Percentiles rank a stretch among this genome's conserved stretches.
Conservation (phyloP, 164 flowering plant genomes). For the Warburgia ugandensis region DNA sequence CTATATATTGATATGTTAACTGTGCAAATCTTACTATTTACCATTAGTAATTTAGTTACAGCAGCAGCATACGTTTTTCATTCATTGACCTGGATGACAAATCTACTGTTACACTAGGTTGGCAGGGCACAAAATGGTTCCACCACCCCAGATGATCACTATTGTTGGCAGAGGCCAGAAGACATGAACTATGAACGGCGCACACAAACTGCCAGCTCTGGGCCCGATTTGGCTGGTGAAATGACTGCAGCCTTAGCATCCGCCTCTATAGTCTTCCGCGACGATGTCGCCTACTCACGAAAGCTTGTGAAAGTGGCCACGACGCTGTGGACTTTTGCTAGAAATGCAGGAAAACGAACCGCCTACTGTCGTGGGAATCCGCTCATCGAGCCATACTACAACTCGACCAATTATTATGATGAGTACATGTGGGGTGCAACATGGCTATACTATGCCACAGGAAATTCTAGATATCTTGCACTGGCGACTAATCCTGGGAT, state of each 20-base stretch:
- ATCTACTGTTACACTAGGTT: constrained; percentile 39
- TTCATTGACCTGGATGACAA: no score
- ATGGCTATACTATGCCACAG: constrained; percentile 82
- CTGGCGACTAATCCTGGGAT: constrained; percentile 50
- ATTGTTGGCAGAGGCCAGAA: constrained; percentile 79
- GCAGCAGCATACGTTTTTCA: no score
- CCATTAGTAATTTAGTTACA: no score
- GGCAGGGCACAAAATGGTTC: constrained; percentile 41
- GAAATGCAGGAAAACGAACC: constrained; percentile 27
- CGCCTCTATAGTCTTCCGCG: constrained; percentile 77
- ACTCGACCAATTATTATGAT: constrained; percentile 62
- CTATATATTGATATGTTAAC: no score
- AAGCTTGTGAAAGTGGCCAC: constrained; percentile 62
- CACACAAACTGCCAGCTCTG: constrained; percentile 14
- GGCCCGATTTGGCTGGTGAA: constrained; percentile 70
- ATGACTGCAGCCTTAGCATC: constrained; percentile 88
- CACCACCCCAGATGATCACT: constrained; percentile 44
- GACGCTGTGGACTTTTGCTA: constrained; percentile 45
- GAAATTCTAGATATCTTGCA: constrained; percentile 43
- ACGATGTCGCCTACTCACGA: constrained; percentile 40
- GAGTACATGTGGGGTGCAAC: constrained; percentile 87
- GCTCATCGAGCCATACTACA: constrained; percentile 39
- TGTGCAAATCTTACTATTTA: no score
- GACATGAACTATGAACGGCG: constrained; percentile 63
- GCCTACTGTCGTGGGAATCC: constrained; percentile 34